phyloP scores from a whole-genome alignment of 73 alveolate genomes.

The Durusdinium trenchii region DNA sequence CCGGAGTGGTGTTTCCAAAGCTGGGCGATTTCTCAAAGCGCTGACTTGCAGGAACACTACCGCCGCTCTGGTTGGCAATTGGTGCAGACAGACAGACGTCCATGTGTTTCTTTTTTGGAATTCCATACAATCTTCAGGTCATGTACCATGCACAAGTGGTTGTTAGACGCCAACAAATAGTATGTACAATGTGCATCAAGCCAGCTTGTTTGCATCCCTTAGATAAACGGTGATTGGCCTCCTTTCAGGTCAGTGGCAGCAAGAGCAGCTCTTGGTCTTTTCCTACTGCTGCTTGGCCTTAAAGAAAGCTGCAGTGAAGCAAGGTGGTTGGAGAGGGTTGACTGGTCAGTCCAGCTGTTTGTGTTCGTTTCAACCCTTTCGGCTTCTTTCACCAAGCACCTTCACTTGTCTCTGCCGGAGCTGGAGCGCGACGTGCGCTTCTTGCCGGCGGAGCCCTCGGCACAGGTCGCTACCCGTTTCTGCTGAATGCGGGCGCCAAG shows the following conservation, averaged over 20 bases:
- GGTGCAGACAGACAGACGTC: neutral
- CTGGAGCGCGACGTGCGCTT: too few relatives aligned
- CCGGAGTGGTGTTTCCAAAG: conserved; percentile 94
- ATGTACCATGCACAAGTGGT: neutral
- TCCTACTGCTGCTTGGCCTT: conserved; percentile 34
- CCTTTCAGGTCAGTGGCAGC: conserved; percentile 93
- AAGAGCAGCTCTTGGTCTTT: conserved; percentile 65
- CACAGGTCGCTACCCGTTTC: conserved; percentile 65
- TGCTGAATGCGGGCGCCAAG: conserved; percentile 77
- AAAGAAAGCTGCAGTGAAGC: too few relatives aligned
- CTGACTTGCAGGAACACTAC: conserved; percentile 61
- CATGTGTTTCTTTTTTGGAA: neutral
- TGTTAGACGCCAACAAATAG: neutral
- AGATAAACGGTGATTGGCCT: too few relatives aligned
- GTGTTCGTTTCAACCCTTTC: too few relatives aligned
- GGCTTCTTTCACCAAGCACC: too few relatives aligned
- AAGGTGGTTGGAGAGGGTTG: too few relatives aligned
- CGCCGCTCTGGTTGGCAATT: neutral
- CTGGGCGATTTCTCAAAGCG: conserved; percentile 65
- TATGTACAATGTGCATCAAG: neutral
- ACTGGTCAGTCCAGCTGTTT: too few relatives aligned
- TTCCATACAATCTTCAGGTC: too few relatives aligned
- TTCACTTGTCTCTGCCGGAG: too few relatives aligned
- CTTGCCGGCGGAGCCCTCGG: too few relatives aligned
- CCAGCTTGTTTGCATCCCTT: neutral